Base-by-base conservation (phyloP, 495 filamentous ascomycete genomes). In the Daldinia loculata region DNA sequence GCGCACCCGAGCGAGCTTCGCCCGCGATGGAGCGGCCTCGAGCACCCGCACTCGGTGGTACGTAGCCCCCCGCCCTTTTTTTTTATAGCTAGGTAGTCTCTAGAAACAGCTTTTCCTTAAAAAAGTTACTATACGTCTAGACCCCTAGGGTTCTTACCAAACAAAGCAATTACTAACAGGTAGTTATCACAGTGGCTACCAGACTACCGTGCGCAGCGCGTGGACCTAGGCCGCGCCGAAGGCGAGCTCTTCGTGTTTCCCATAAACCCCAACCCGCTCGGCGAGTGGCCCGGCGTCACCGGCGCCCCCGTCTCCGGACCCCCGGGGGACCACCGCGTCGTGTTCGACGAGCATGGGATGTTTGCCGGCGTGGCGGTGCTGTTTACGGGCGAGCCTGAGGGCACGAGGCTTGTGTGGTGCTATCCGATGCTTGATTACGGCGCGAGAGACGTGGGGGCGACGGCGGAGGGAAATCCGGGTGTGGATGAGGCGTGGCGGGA, bases 401-500 rank as follows among this genome's bases (percentile, higher is more conserved):
- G 55, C 26, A 9, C 12, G 12, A 55, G 61, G 2, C 27, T 65
- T 19, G 30, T 61, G n/a, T 70, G 56, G 61, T 66, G 61, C 38
- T 65, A 65, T 24, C 56, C 67, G 9, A 51, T 61, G 2, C 15
- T 41, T 29, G 15, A 32, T 0, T 22, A 51, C 30, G 61, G 61
- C 0, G 2, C 2, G 4, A 48, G 67, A 17, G 61, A 65, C 19
- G 9, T 14, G 3, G 67, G 67, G 27, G 61, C 61, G 0, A 61
- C 67, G 30, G 56, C 56, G 5, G 67, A 66, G 51, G 56, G 56
- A 0, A 36, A 50, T 19, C 27, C 67, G 0, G 61, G 56, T 0
- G 63, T 71, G 4, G 68, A 71, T 14, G 62, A 71, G 62, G 57
- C 52, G 0, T 66, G 22, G 68, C 19, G 4, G 6, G 63, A 66